Evolutionary conservation across 192 early-diverging fungal genomes (phyloP).

Genomic region (Rhizoclosmatium globosum): DNA sequence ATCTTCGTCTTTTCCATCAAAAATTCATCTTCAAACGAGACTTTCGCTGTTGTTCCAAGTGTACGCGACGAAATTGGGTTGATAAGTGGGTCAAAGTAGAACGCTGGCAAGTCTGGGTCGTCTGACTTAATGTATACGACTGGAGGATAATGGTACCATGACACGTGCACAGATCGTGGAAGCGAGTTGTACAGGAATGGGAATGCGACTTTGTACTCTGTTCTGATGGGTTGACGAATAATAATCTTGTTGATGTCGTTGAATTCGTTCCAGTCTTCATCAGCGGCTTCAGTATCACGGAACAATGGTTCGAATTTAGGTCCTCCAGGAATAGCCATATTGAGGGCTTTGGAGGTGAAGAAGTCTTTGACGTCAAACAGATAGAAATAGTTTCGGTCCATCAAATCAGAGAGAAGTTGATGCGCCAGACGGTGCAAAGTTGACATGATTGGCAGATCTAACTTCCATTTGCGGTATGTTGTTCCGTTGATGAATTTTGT

Average conservation of each 20-base stretch:
- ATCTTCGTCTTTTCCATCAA: conserved; percentile 51
- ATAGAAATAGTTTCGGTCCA: conserved; percentile 98
- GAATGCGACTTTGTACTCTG: conserved; percentile 99
- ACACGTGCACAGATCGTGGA: conserved; percentile 89
- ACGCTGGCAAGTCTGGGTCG: conserved; percentile 95
- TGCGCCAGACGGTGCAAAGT: conserved; percentile 91
- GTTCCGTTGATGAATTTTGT: conserved; percentile 87
- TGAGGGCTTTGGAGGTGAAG: conserved; percentile 96
- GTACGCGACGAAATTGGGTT: conserved; percentile 94
- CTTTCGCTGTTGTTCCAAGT: conserved; percentile 57
- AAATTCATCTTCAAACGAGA: conserved; percentile 67
- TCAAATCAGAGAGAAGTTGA: conserved; percentile 92
- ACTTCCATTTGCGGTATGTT: conserved; percentile 88
- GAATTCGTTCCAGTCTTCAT: conserved; percentile 99
- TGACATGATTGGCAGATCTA: conserved; percentile 94
- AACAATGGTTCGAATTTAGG: conserved; percentile 98
- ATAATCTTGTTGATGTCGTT: conserved; percentile 99
- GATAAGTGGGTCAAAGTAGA: conserved; percentile 97
- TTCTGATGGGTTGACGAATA: conserved; percentile 96
- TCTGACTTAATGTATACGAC: conserved; percentile 89
- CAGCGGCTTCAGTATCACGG: conserved; percentile 92
- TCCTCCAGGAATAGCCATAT: conserved; percentile 98
- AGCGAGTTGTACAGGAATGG: conserved; percentile 98
- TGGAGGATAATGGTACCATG: conserved; percentile 93
- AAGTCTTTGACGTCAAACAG: conserved; percentile 95